Evolutionary conservation across 228 moss, liverwort and hornwort genomes (phyloP).

Genomic region (Sphagnum magellanicum): DNA sequence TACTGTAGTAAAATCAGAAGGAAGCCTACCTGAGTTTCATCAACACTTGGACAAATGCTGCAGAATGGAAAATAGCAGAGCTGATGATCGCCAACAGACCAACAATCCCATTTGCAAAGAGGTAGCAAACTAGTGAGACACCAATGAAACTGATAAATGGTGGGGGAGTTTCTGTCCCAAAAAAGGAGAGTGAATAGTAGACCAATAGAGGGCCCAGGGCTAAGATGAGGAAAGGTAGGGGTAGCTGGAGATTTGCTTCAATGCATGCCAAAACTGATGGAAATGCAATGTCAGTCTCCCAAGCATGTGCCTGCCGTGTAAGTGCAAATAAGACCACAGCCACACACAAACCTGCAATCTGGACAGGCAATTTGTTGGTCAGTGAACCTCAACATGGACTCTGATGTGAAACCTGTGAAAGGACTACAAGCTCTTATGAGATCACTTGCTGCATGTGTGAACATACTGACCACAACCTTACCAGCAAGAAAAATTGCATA

Average conservation of each 20-base stretch:
- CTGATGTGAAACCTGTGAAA: no score
- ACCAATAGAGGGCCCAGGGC: constrained; percentile 69
- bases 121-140: constrained; percentile 73
- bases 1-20: no score
- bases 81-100: constrained; percentile 62
- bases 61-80: constrained; percentile 56
- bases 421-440: no score
- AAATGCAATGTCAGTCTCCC: constrained; percentile 68
- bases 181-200: constrained; percentile 63
- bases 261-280: constrained; percentile 80
- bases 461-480: no score
- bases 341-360: constrained; percentile 80
- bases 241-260: constrained; percentile 75
- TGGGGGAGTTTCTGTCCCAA: constrained; percentile 78
- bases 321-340: constrained; percentile 78
- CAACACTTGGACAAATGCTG: constrained; percentile 73
- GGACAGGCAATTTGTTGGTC: constrained; percentile 16
- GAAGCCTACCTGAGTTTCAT: constrained; percentile 67
- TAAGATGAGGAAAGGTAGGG: constrained; percentile 61
- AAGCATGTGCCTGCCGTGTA: constrained; percentile 88
- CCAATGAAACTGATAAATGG: constrained; percentile 86
- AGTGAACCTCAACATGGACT: no score
- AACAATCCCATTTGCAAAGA: constrained; percentile 78
- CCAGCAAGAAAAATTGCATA: no score
- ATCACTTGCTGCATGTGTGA: no score